Conservation (phyloP, 805 yeast genomes). For the Candida succiphila region DNA sequence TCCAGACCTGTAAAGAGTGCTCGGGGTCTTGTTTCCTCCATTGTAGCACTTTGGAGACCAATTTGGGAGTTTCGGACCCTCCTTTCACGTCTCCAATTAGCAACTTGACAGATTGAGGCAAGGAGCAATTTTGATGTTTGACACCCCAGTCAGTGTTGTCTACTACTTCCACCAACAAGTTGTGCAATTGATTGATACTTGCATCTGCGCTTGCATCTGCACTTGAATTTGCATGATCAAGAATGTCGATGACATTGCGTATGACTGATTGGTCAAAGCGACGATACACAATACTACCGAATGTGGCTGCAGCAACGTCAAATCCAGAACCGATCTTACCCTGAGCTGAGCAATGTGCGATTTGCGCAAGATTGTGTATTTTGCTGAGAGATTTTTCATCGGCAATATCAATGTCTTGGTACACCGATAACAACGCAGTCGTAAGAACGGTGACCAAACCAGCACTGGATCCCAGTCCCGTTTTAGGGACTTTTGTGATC, state of each 20-base stretch:
- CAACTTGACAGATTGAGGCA: slow-evolving; percentile 62
- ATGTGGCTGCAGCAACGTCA: slow-evolving; percentile 93
- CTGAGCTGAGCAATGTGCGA: slow-evolving; percentile 90
- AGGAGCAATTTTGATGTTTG: slow-evolving; percentile 37
- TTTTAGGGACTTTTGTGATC: slow-evolving; percentile 74
- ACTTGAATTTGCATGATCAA: slow-evolving; percentile 14
- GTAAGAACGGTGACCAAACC: slow-evolving; percentile 79
- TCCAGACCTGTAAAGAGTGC: slow-evolving; percentile 43
- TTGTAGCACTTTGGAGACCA: slow-evolving; percentile 62
- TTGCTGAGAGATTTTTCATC: slow-evolving; percentile 23
- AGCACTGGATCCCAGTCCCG: slow-evolving; percentile 95
- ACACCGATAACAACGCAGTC: slow-evolving; percentile 51
- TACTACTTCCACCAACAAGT: slow-evolving; percentile 25
- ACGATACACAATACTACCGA: slow-evolving; percentile 76
- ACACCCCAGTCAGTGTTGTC: slow-evolving; percentile 51
- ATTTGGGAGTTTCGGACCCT: slow-evolving; percentile 90
- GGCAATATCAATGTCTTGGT: slow-evolving; percentile 10
- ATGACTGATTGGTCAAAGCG: slow-evolving; percentile 50
- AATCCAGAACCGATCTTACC: slow-evolving; percentile 95
- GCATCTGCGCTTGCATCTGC: not conserved
- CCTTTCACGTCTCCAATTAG: slow-evolving; percentile 90
- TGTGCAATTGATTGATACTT: slow-evolving; percentile 13
- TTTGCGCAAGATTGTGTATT: slow-evolving; percentile 81
- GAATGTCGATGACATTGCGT: slow-evolving; percentile 17
- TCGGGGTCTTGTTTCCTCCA: slow-evolving; percentile 57